phyloP scores from a whole-genome alignment of 1,284 basidiomycete species.

The Puccinia brachypodii region DNA sequence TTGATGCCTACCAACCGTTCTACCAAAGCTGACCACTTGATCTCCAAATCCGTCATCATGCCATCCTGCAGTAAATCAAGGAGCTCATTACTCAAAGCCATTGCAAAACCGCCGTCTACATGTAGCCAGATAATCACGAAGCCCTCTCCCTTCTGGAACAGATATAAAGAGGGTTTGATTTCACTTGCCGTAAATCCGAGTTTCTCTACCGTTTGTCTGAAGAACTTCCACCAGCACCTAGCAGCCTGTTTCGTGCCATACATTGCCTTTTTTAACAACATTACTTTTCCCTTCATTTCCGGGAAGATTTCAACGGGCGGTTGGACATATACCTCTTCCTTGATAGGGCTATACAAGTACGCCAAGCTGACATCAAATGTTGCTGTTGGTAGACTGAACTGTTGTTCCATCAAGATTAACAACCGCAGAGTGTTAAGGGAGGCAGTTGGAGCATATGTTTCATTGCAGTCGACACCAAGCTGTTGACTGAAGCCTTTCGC shows the following conservation, averaged over 20 bases:
- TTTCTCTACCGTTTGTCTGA: background rate
- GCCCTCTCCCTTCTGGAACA: background rate
- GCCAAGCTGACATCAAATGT: slow-evolving; percentile 6
- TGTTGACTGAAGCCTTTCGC: slow-evolving; percentile 12
- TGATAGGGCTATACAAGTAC: slow-evolving; percentile 5
- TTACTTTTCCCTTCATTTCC: background rate
- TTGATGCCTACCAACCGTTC: slow-evolving; percentile 2
- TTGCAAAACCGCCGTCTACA: slow-evolving; percentile 13
- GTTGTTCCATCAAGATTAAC: background rate
- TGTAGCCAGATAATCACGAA: slow-evolving; percentile 14
- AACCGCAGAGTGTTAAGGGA: background rate
- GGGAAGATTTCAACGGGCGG: background rate
- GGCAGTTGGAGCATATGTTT: slow-evolving; percentile 7
- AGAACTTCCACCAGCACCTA: slow-evolving; percentile 14
- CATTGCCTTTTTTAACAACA: slow-evolving; percentile 1
- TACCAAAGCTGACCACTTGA: background rate
- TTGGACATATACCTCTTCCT: slow-evolving; percentile 13
- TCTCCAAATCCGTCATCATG: background rate
- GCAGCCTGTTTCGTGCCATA: slow-evolving; percentile 21
- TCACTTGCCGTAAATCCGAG: background rate
- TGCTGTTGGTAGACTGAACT: background rate
- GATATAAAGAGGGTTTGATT: background rate
- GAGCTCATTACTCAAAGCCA: background rate
- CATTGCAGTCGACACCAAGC: background rate
- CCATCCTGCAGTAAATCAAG: background rate